phyloP scores from a whole-genome alignment of 2,329 filamentous ascomycete species.

The Incumbomyces delicatus region DNA sequence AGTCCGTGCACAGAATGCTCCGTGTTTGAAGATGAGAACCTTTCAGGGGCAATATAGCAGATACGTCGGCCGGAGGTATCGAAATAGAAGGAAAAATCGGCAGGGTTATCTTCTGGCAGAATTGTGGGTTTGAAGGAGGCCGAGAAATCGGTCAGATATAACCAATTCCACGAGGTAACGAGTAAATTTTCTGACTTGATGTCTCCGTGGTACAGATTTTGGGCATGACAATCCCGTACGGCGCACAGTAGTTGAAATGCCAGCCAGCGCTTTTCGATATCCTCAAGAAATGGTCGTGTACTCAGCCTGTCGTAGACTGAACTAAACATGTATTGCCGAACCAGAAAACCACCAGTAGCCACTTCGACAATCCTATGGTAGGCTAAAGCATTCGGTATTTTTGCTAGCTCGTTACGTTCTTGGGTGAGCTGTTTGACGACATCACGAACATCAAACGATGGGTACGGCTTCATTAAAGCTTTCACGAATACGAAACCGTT shows the following conservation, averaged over 20 bases:
- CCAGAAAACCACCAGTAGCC: constrained; percentile 79
- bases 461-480: constrained; percentile 85
- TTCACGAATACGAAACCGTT: constrained; percentile 91
- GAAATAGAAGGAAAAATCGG: constrained; percentile 96
- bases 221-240: constrained; percentile 78
- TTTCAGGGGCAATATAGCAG: constrained; percentile 89
- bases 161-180: constrained; percentile 98
- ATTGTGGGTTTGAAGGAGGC: constrained; percentile 90
- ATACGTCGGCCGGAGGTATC: constrained; percentile 84
- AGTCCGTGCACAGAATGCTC: constrained; percentile 53
- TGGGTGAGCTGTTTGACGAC: constrained; percentile 72
- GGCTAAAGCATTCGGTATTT: constrained; percentile 80
- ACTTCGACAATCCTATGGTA: constrained; percentile 92
- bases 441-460: constrained; percentile 65
- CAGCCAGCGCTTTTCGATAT: constrained; percentile 98
- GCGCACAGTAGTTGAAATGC: constrained; percentile 91
- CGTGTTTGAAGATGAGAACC: constrained; percentile 67
- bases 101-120: constrained; percentile 90
- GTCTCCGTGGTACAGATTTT: constrained; percentile 88
- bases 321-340: constrained; percentile 91
- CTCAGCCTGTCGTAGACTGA: constrained; percentile 93
- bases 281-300: constrained; percentile 89
- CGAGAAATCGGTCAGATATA: constrained; percentile 95
- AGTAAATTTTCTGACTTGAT: constrained; percentile 97
- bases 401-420: constrained; percentile 67